Base-by-base conservation (phyloP, 768 basidiomycete species). In the Mrakia gelida region DNA sequence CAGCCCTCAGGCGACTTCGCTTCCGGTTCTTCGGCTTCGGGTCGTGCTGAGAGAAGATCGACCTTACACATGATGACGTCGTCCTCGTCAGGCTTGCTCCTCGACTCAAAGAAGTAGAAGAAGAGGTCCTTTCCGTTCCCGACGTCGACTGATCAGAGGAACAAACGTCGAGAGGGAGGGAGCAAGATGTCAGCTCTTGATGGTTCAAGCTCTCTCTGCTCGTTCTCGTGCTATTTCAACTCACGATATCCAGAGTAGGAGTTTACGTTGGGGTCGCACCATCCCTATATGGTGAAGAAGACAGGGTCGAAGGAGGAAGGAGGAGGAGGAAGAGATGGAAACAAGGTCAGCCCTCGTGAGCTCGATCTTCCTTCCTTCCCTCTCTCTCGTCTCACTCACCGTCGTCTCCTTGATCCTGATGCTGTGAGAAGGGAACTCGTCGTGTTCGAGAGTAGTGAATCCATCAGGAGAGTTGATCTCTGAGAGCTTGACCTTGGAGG, bases 61-160 rank as follows among this genome's bases (percentile, higher is more conserved):
- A 82, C 83, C 77, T 84, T 84, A 80, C 84, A 85, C 81, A 84
- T 83, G 70, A 84, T 62, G 4, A 84, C 82, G 0, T 84, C 84
- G 75, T 84, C 85, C 26, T 82, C 80, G 15, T 79, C 80, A 1
- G 85, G 84, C 43, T 82, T 81, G 7, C 86, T 86, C 79, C 91
- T 85, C 79, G 89, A 90, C 84, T 92, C 90, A 83, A 92, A 92
- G 84, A 92, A 92, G 83, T 91, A 71, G 70, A 79, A 79, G 59
- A 75, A 79, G 28, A 79, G 68, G 32, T 79, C 71, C 74, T 75
- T 75, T 59, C 71, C 70, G 34, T 62, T 34, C 30, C 78, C 78
- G 75, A 79, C 78, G 49, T 79, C 78, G 38, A 75, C 52, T 18
- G 73, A 15, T 11, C 54, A 21, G 23, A 72, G 9, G 61, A 63